These are phyloP conservation scores for Tubosaeta sp. DNA, from an alignment of 768 basidiomycete genomes.

Conservation along the genomic window DNA sequence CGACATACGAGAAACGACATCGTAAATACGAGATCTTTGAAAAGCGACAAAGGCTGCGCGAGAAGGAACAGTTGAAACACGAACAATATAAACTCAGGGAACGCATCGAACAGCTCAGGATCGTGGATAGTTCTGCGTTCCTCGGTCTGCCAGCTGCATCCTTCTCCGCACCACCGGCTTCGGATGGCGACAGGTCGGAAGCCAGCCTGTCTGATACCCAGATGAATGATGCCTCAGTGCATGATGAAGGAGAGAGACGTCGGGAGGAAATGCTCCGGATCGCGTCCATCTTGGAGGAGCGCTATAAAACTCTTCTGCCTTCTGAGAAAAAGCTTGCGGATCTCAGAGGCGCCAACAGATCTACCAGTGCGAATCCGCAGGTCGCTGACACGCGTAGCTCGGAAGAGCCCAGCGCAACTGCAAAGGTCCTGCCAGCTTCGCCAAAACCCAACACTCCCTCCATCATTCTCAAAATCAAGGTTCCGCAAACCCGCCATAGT, in stretches of 20 bases:
- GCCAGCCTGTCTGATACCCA: slow-evolving; percentile 31
- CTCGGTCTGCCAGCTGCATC: slow-evolving; percentile 54
- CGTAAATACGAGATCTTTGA: slow-evolving; percentile 84
- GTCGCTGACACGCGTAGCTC: slow-evolving; percentile 13
- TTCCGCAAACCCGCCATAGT: slow-evolving; percentile 26
- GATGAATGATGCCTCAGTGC: slow-evolving; percentile 34
- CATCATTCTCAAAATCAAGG: slow-evolving; percentile 34
- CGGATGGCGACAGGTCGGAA: slow-evolving; percentile 25
- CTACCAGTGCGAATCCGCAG: slow-evolving; percentile 10
- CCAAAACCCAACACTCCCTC: slow-evolving; percentile 19
- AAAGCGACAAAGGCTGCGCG: slow-evolving; percentile 77
- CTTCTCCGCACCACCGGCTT: slow-evolving; percentile 41
- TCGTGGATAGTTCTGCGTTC: slow-evolving; percentile 70
- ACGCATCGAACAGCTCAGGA: slow-evolving; percentile 76
- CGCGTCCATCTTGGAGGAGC: slow-evolving; percentile 61
- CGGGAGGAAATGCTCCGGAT: slow-evolving; percentile 70
- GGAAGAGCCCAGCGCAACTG: slow-evolving; percentile 12
- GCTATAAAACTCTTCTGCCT: slow-evolving; percentile 72
- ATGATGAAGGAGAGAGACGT: slow-evolving; percentile 69
- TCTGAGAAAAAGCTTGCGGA: slow-evolving; percentile 49
- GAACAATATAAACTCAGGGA: slow-evolving; percentile 91
- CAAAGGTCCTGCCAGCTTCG: slow-evolving; percentile 8
- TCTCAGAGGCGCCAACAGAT: slow-evolving; percentile 22
- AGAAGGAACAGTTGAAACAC: slow-evolving; percentile 89
- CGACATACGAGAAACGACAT: slow-evolving; percentile 77